These are phyloP conservation scores for Xylariaceae sp. DNA, from an alignment of 2,329 filamentous ascomycete genomes.

Conservation along the genomic window DNA sequence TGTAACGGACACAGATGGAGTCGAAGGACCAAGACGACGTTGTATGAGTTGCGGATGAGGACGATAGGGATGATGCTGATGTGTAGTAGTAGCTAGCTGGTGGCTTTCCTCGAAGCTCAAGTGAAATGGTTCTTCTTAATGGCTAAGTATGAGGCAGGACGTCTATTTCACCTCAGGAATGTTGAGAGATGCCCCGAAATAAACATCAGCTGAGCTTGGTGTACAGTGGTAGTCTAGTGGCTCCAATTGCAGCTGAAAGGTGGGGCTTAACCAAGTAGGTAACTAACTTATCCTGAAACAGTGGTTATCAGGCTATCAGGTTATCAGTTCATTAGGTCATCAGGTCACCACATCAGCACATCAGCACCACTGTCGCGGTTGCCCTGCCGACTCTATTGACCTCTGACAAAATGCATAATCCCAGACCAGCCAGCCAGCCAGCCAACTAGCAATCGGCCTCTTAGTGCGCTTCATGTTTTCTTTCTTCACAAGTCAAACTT, in stretches of 20 bases:
- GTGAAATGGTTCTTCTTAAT: no score
- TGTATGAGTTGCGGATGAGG: no score
- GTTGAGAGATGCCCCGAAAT: background rate
- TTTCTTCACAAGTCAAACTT: slow-evolving; percentile 7
- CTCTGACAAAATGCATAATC: slow-evolving; percentile 40
- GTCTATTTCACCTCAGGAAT: no score
- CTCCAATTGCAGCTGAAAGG: slow-evolving; percentile 1
- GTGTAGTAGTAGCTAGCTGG: no score
- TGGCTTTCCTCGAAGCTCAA: no score
- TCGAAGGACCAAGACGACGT: no score
- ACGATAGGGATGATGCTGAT: no score
- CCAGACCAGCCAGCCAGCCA: slow-evolving; percentile 24
- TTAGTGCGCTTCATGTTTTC: slow-evolving; percentile 10
- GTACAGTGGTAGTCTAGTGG: background rate
- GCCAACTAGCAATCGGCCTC: slow-evolving; percentile 24
- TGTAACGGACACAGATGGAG: no score
- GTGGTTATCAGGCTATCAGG: background rate
- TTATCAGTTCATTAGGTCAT: no score
- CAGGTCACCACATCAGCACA: background rate
- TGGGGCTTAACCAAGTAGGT: background rate
- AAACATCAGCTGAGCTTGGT: slow-evolving; percentile 11
- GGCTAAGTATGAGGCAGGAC: no score
- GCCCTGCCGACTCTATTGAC: slow-evolving; percentile 43
- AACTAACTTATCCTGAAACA: slow-evolving; percentile 13
- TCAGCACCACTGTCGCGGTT: slow-evolving; percentile 30